Evolutionary conservation across 441 rosid species (phyloP), one percentile per base, ranked within the genome.

Genomic region (Adansonia madagascariensis): DNA sequence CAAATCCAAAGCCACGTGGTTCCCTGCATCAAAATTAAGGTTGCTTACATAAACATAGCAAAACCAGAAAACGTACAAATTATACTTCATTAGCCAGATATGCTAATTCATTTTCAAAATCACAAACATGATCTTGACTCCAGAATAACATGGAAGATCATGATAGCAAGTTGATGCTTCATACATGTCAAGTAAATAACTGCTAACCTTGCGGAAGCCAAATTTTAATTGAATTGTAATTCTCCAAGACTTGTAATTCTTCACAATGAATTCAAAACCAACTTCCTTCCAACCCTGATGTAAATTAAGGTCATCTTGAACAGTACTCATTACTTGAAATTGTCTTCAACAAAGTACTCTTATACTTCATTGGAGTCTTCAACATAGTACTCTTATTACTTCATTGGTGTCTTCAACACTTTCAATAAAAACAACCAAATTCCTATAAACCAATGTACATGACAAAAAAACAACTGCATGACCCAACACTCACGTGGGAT

Each of bases 1-100:
- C 88, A 82, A 91, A 91, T 18, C 95, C 95, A 74, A 89, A 91
- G 22, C 93, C 95, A 3, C 89, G 98, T 8, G 98, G 98, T 75
- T 92, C 93, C 88, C 99, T 96, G 87, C 81, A 82, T 43, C 44
- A 79, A 56, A 71, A 66, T 77, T 10, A 61, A 55, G 52, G 10
- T 41, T 75, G 78, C 74, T 62, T 12, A 18, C 31, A 70, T 57
- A 61, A 57, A 46, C 22, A n/a, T 24, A 8, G 24, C 17, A 78
- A 52, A 27, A 1, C 44, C 22, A 55, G 17, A 57, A 14, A 6
- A 4, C n/a, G 3, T 44, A 14, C n/a, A 53, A 0, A 75, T 73
- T 53, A 9, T 2, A 63, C 47, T 39, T 55, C 15, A 53, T 17
- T 57, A 66, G 41, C 61, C 62, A 57, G 56, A 18, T 14, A 44